Evolutionary conservation across 2,329 filamentous ascomycete species (phyloP).

Genomic region (Penicillium brevicompactum): DNA sequence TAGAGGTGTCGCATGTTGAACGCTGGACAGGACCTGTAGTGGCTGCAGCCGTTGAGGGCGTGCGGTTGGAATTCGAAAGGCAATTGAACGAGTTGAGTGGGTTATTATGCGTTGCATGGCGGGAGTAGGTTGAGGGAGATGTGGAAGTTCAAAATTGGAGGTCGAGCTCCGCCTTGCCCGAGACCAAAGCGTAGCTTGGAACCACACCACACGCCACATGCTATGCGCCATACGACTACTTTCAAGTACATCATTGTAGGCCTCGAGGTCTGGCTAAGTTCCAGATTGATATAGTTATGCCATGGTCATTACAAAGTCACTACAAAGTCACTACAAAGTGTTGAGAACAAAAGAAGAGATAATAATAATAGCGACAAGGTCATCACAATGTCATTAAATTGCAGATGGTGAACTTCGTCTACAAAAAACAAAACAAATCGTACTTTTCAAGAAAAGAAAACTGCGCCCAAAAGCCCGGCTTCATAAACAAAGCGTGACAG

Average conservation of each 20-base stretch:
- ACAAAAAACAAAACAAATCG: constrained; percentile 25
- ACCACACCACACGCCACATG: too few species aligned
- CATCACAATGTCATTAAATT: constrained; percentile 38
- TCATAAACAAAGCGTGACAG: constrained; percentile 28
- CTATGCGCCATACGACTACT: too few species aligned
- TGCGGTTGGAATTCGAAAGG: not conserved
- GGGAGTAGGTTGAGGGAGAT: not conserved
- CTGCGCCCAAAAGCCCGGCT: constrained; percentile 29
- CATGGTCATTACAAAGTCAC: too few species aligned
- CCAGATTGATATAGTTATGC: too few species aligned
- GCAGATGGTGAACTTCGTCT: constrained; percentile 33
- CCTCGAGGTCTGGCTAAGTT: too few species aligned
- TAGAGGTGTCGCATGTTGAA: not conserved
- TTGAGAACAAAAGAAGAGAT: not conserved
- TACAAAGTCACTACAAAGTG: too few species aligned
- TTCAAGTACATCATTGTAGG: too few species aligned
- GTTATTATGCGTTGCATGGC: constrained; percentile 18
- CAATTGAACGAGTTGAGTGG: constrained; percentile 5
- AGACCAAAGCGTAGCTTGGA: too few species aligned
- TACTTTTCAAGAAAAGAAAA: constrained; percentile 33
- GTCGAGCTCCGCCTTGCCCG: not conserved
- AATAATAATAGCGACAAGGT: constrained; percentile 15
- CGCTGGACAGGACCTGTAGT: not conserved
- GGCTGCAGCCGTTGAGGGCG: not conserved
- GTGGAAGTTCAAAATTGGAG: not conserved